phyloP scores from a whole-genome alignment of 768 basidiomycete species.

The Trametopsis cervina region DNA sequence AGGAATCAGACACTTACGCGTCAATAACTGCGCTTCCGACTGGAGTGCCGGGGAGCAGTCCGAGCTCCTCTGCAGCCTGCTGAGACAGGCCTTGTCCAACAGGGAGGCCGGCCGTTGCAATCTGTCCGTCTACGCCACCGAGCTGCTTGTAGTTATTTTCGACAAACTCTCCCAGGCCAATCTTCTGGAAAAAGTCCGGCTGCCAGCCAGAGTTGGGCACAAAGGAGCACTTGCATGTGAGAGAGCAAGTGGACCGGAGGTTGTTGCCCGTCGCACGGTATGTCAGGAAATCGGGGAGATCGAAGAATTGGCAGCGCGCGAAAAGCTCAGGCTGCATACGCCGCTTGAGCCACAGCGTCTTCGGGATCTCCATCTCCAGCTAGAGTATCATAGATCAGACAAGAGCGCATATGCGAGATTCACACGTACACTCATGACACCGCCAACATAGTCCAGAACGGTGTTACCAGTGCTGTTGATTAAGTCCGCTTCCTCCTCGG shows the following conservation, averaged over 20 bases:
- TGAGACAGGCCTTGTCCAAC: slow-evolving; percentile 79
- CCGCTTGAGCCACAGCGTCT: slow-evolving; percentile 93
- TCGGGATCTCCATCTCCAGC: slow-evolving; percentile 98
- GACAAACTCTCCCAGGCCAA: slow-evolving; percentile 71
- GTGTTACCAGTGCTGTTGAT: slow-evolving; percentile 83
- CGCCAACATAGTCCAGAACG: slow-evolving; percentile 92
- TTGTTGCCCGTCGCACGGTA: slow-evolving; percentile 77
- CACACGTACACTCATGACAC: slow-evolving; percentile 89
- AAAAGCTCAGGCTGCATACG: slow-evolving; percentile 74
- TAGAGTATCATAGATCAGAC: slow-evolving; percentile 24
- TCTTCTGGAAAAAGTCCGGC: slow-evolving; percentile 75
- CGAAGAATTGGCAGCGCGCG: slow-evolving; percentile 73
- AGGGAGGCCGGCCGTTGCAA: slow-evolving; percentile 79
- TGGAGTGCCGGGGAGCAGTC: slow-evolving; percentile 77
- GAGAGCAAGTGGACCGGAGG: slow-evolving; percentile 81
- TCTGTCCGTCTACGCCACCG: slow-evolving; percentile 53
- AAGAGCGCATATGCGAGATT: slow-evolving; percentile 3
- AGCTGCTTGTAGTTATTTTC: slow-evolving; percentile 68
- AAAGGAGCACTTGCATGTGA: slow-evolving; percentile 95
- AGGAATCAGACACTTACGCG: slow-evolving; percentile 66
- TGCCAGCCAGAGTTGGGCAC: slow-evolving; percentile 88
- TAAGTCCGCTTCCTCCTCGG: slow-evolving; percentile 82
- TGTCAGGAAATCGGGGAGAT: slow-evolving; percentile 93
- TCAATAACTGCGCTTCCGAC: slow-evolving; percentile 96
- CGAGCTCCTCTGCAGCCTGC: slow-evolving; percentile 77